phyloP scores from a whole-genome alignment of 2,329 filamentous ascomycete genomes.

The Aspergillus costaricaensis region DNA sequence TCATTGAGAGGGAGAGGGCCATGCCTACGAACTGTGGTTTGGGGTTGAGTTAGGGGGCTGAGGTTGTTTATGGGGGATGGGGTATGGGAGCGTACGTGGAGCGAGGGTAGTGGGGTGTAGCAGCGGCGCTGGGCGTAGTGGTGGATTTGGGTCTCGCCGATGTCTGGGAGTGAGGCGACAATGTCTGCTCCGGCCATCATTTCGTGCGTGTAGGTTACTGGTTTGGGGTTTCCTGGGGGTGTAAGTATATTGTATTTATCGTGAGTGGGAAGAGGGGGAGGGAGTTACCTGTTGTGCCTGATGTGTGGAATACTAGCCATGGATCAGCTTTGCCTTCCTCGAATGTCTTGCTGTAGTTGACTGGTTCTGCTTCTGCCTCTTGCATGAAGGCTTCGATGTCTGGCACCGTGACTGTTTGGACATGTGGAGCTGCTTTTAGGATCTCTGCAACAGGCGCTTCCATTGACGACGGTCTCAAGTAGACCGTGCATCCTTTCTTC shows the following conservation, averaged over 20 bases:
- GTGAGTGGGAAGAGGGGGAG: neutral
- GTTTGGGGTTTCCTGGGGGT: constrained; percentile 20
- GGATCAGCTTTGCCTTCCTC: constrained; percentile 29
- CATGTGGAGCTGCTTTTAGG: constrained; percentile 12
- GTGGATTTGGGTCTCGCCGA: constrained; percentile 14
- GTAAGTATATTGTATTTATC: neutral
- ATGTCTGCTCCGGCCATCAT: constrained; percentile 22
- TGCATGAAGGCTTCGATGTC: constrained; percentile 19
- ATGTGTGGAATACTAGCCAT: constrained; percentile 32
- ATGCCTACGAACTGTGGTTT: constrained; percentile 22
- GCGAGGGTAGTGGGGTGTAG: constrained; percentile 26
- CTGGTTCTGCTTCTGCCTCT: constrained; percentile 13
- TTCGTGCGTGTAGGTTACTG: constrained; percentile 24
- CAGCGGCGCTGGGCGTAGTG: constrained; percentile 18
- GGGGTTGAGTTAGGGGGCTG: neutral
- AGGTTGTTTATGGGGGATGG: neutral
- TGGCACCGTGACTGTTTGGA: constrained; percentile 19
- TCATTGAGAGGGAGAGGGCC: constrained; percentile 19
- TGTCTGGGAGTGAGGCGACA: constrained; percentile 9
- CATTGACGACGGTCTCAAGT: constrained; percentile 20
- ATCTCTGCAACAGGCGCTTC: constrained; percentile 10
- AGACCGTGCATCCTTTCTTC: constrained; percentile 20
- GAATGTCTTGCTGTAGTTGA: constrained; percentile 28
- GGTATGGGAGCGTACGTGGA: constrained; percentile 21
- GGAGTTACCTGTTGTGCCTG: constrained; percentile 29